phyloP scores from a whole-genome alignment of 495 filamentous ascomycete species.

The Halenospora varia region DNA sequence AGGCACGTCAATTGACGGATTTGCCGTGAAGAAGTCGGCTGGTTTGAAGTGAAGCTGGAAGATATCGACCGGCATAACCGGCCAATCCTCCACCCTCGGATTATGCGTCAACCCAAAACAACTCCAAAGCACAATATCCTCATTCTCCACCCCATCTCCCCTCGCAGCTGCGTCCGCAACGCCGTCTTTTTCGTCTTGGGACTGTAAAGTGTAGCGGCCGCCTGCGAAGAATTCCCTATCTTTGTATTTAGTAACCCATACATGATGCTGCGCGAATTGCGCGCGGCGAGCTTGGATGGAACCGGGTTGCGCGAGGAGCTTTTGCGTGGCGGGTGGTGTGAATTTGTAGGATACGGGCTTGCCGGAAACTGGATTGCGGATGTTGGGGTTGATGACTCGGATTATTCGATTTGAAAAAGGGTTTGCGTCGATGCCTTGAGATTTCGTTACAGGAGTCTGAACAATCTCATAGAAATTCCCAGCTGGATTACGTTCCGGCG shows the following conservation, averaged over 20 bases:
- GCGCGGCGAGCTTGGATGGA: conserved; percentile 68
- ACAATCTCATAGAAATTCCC: conserved; percentile 65
- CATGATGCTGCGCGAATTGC: conserved; percentile 74
- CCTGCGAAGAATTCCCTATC: conserved; percentile 79
- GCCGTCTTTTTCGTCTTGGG: conserved; percentile 52
- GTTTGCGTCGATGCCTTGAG: conserved; percentile 61
- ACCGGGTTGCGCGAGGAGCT: conserved; percentile 65
- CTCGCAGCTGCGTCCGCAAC: conserved; percentile 49
- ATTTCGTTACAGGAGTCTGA: conserved; percentile 54
- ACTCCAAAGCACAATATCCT: conserved; percentile 54
- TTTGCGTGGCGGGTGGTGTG: conserved; percentile 66
- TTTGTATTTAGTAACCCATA: conserved; percentile 75
- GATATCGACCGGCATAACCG: conserved; percentile 57
- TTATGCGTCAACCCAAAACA: conserved; percentile 58
- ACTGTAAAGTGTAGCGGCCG: conserved; percentile 85
- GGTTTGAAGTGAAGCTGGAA: conserved; percentile 59
- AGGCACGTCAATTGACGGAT: conserved; percentile 69
- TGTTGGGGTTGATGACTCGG: conserved; percentile 69
- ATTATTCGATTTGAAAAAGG: conserved; percentile 61
- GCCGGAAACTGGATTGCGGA: conserved; percentile 66
- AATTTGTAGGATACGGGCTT: conserved; percentile 79
- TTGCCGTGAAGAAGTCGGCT: conserved; percentile 69
- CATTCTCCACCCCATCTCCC: conserved; percentile 44
- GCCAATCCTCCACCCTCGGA: conserved; percentile 49
- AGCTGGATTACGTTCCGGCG: conserved; percentile 66